phyloP scores from a whole-genome alignment of 2,329 filamentous ascomycete genomes.

The Pseudocercospora pini-densiflorae region DNA sequence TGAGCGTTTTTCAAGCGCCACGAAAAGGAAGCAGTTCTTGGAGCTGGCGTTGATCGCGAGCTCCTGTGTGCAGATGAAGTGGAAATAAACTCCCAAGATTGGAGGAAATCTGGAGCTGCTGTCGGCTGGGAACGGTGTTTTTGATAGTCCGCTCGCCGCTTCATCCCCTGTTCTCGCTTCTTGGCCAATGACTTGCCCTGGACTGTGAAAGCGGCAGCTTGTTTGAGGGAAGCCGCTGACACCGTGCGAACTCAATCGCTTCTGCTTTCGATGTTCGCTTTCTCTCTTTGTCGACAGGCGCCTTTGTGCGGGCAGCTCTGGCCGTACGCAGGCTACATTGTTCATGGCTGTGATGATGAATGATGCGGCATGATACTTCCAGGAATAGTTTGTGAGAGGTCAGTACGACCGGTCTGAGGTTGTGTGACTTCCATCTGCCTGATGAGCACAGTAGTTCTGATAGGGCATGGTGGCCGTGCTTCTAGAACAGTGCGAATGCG shows the following conservation, averaged over 20 bases:
- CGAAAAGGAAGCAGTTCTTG: not conserved
- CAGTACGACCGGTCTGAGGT: not conserved
- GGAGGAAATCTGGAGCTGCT: not conserved
- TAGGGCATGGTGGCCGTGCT: not conserved
- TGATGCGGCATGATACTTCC: not conserved
- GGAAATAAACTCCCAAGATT: conserved; percentile 1
- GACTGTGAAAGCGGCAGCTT: not conserved
- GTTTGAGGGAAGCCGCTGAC: not conserved
- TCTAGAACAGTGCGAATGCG: conserved; percentile 2
- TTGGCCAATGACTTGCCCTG: not conserved
- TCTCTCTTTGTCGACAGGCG: not conserved
- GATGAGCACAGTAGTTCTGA: not conserved
- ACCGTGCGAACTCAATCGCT: not conserved
- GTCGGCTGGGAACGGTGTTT: not conserved
- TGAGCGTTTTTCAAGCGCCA: not conserved
- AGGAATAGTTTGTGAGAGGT: not conserved
- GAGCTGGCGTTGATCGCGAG: conserved; percentile 1
- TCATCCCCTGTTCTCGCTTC: not conserved
- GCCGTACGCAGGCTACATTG: not conserved
- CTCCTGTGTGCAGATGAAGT: conserved; percentile 7
- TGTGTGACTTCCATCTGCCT: not conserved
- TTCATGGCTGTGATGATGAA: not conserved
- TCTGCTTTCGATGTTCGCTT: not conserved
- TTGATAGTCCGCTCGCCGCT: not conserved
- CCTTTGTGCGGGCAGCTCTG: not conserved